Percentiles rank a stretch among this genome's conserved stretches.
These are phyloP conservation scores for Arabidopsis hybrid DNA, from an alignment of 441 rosid genomes.

Conservation along the genomic window DNA sequence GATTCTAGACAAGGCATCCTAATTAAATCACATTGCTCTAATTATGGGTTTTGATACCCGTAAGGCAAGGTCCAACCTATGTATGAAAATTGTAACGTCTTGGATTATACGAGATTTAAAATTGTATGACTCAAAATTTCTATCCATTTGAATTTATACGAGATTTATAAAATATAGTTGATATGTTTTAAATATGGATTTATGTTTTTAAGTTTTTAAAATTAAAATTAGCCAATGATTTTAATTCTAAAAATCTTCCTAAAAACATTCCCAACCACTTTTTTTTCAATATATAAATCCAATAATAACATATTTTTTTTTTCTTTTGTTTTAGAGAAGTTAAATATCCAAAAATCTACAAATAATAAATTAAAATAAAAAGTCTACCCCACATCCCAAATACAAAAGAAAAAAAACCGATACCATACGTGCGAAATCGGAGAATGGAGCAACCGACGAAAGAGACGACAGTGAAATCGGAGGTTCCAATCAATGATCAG, in stretches of 20 bases:
- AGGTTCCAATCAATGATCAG: slow-evolving; percentile 42
- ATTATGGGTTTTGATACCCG: not conserved
- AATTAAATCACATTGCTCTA: not conserved
- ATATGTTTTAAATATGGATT: too few relatives aligned
- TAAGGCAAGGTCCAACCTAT: not conserved
- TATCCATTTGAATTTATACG: too few relatives aligned
- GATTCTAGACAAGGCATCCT: not conserved
- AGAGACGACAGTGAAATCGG: slow-evolving; percentile 42
- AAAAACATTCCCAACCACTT: not conserved
- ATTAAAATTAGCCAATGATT: not conserved
- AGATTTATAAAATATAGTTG: too few relatives aligned
- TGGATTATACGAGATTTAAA: not conserved
- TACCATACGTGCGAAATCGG: slow-evolving; percentile 23
- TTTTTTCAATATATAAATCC: not conserved
- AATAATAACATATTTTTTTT: not conserved
- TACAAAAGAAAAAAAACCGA: slow-evolving; percentile 7
- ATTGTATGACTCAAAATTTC: too few relatives aligned
- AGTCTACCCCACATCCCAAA: not conserved
- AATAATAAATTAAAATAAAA: not conserved
- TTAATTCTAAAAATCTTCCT: not conserved
- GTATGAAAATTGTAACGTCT: not conserved
- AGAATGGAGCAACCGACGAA: slow-evolving; percentile 29
- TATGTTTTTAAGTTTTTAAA: not conserved
- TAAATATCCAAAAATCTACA: not conserved
- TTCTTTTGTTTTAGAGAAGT: not conserved